phyloP scores from a whole-genome alignment of 2,329 filamentous ascomycete species.

The Orbilia ellipsospora region DNA sequence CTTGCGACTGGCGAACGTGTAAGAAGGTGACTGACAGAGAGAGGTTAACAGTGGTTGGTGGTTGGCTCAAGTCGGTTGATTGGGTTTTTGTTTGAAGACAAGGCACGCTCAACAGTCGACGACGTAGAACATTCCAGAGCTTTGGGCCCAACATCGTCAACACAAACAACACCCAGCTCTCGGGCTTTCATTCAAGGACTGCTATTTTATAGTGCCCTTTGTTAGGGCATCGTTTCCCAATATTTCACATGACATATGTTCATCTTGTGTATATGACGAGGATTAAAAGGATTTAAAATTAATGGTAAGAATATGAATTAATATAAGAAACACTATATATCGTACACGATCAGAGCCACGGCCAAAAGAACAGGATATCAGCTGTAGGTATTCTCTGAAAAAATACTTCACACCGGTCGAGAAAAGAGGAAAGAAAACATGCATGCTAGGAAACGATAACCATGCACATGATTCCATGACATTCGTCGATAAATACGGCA shows the following conservation, averaged over 20 bases:
- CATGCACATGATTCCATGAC: background rate
- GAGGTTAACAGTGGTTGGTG: too few relatives aligned
- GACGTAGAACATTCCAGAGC: slow-evolving; percentile 47
- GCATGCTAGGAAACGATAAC: too few relatives aligned
- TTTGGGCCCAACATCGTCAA: background rate
- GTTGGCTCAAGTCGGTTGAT: background rate
- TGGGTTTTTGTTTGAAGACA: background rate
- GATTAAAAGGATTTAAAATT: slow-evolving; percentile 18
- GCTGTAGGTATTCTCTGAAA: background rate
- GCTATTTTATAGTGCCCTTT: too few relatives aligned
- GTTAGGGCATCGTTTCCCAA: too few relatives aligned
- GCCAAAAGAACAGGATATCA: too few relatives aligned
- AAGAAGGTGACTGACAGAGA: too few relatives aligned
- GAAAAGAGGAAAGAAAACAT: too few relatives aligned
- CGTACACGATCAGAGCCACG: slow-evolving; percentile 7
- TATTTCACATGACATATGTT: background rate
- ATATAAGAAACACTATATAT: slow-evolving; percentile 5
- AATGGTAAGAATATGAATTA: background rate
- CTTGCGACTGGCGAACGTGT: too few relatives aligned
- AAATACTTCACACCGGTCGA: too few relatives aligned
- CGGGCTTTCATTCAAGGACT: too few relatives aligned
- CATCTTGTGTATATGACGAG: background rate
- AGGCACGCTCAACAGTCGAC: background rate
- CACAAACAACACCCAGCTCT: background rate
- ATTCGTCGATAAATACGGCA: slow-evolving; percentile 16